Conservation (phyloP, 768 basidiomycete genomes). For the Podaxis sp. region DNA sequence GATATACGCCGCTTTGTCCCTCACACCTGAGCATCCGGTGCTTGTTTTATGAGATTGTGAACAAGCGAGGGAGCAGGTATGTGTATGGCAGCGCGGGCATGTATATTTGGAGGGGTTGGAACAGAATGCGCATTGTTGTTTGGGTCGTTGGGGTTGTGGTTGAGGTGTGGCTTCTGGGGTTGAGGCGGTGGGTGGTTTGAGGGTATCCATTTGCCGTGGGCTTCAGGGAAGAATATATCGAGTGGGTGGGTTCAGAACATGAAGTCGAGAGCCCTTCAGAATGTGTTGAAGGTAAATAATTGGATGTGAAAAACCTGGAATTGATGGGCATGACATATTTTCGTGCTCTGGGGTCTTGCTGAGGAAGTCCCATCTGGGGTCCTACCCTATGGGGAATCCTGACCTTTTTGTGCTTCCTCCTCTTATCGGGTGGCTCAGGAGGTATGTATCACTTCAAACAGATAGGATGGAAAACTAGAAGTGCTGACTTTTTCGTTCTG, state of each 20-base stretch:
- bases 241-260: not conserved
- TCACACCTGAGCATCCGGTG: constrained; percentile 63
- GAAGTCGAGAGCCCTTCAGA: not conserved
- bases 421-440: too few species aligned
- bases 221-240: not conserved
- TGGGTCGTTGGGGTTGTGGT: not conserved
- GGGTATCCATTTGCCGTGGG: not conserved
- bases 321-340: not conserved
- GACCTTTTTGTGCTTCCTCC: too few species aligned
- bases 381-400: not conserved
- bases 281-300: not conserved
- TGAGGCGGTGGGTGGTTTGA: not conserved
- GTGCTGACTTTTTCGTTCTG: too few species aligned
- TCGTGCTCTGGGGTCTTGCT: not conserved
- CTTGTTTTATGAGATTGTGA: constrained; percentile 61
- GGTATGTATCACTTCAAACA: too few species aligned
- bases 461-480: too few species aligned
- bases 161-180: not conserved
- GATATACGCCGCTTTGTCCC: constrained; percentile 70
- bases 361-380: not conserved
- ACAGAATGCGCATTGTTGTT: constrained; percentile 15
- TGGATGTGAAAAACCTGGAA: not conserved
- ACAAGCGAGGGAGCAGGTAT: constrained; percentile 71
- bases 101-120: constrained; percentile 55
- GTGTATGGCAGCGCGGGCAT: constrained; percentile 70